Evolutionary conservation across 306 rosid genomes (phyloP).

Genomic region (Sindora glabra): DNA sequence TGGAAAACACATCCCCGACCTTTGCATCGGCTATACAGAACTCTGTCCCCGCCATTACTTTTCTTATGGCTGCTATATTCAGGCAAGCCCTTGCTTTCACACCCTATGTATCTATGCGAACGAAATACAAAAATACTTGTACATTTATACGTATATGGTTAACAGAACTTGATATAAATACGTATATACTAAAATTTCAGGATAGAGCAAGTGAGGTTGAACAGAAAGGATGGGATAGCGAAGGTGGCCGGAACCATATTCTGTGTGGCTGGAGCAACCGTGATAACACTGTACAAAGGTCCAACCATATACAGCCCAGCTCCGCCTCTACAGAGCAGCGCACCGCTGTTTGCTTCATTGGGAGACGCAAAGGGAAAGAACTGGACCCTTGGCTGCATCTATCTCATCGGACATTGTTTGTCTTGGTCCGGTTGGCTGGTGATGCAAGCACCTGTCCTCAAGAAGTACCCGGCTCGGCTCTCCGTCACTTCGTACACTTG

Average conservation of each 20-base stretch:
- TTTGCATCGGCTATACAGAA: conserved; percentile 95
- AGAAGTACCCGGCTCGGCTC: conserved; percentile 95
- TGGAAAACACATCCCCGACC: conserved; percentile 95
- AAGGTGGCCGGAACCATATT: conserved; percentile 73
- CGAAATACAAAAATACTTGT: no score
- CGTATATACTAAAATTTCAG: no score
- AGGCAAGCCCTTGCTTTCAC: conserved; percentile 36
- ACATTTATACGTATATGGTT: not conserved
- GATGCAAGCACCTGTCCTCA: conserved; percentile 78
- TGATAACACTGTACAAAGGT: conserved; percentile 88
- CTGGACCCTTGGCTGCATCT: conserved; percentile 91
- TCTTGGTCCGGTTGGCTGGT: conserved; percentile 98
- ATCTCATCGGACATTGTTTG: conserved; percentile 84
- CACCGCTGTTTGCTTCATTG: no score
- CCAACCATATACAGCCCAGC: conserved; percentile 80
- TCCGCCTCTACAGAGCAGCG: conserved; percentile 30
- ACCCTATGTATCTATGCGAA: no score
- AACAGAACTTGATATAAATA: no score
- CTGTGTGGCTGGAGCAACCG: conserved; percentile 90
- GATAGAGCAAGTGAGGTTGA: conserved; percentile 64
- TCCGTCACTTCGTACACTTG: conserved; percentile 92
- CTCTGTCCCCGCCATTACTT: conserved; percentile 96
- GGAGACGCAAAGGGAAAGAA: conserved; percentile 77
- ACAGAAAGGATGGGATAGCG: conserved; percentile 76
- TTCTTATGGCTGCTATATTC: conserved; percentile 87